Base-by-base conservation (phyloP, 768 basidiomycete species). In the Mycena chlorophos region DNA sequence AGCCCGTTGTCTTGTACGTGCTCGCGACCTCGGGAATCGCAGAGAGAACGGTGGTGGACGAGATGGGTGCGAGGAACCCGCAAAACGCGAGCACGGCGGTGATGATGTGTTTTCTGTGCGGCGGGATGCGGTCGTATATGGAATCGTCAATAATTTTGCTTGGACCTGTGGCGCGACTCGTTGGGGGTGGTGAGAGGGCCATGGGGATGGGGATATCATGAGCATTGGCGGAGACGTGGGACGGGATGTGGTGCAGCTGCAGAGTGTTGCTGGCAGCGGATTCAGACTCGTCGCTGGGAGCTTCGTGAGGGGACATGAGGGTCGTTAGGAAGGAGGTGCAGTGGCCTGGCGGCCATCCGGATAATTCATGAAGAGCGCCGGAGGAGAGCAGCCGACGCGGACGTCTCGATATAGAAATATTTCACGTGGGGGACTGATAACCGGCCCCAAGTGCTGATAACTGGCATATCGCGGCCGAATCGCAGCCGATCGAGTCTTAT, bases 21-120 rank as follows among this genome's bases (percentile, higher is more conserved):
- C 54, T 49, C 10, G 60, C 60, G 6, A 62, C 60, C 31, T 62
- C 60, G n/a, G 60, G 60, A 20, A 62, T 49, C 2, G 60, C 56
- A 1, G 56, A 58, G 42, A 62, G 56, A 5, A 62, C 60, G 0
- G 54, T 58, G 3, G 60, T 62, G 23, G 60, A 62, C 13, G 60
- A 58, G 1, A 62, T 38, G 5, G 60, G 60, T 3, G 56, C 56
- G 34, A 62, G 54, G 28, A 62, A 55, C 25, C 60, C 60, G 20
- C 60, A 62, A 16, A 62, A 19, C 19, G 56, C 49, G 26, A 58
- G 53, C 14, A 62, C 30, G 23, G 45, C 48, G 23, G 60, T 62
- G 29, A 62, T 62, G 19, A 62, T 19, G n/a, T 19, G 6, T 27
- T 62, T 62, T 6, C 60, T 53, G 17, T 49, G 51, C 0, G 54